Base-by-base conservation (phyloP, 495 filamentous ascomycete genomes). In the Hamigera avellanea region DNA sequence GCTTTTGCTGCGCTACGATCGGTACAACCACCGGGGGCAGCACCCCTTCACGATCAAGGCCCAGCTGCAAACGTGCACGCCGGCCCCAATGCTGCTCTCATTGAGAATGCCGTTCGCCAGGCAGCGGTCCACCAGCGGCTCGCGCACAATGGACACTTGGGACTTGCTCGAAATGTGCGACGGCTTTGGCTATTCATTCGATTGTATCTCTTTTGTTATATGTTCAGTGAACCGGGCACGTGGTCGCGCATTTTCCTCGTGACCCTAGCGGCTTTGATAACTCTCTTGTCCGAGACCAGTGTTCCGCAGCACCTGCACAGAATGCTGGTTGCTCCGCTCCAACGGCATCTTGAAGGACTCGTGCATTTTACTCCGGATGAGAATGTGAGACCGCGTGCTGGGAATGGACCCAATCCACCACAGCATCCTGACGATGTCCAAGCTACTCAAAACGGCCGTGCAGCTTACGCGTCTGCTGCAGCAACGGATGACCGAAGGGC, bases 161-260 rank as follows among this genome's bases (percentile, higher is more conserved):
- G 67, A 25, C 26, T 74, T 12, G 72, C 64, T 12, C 71, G 70
- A 31, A 41, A 67, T 26, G 59, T 74, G 46, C 62, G 77, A 34
- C 70, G 75, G 15, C 49, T 91, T 14, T 93, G 85, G 85, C 68
- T 91, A 13, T 59, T 91, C n/a, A 57, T 85, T 31, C 75, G 85
- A 19, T 56, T 95, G 14, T 72, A 76, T 29, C 69, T 78, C 33
- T 84, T 93, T 56, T 73, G 84, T 25, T 89, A 81, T 63, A 75
- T 86, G 55, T 82, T 89, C 42, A 82, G 80, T 13, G 73, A 76
- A 6, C 73, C 75, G n/a, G 73, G 76, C 18, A 72, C 78, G 29
- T 87, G 79, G 79, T 70, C 72, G 6, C 73, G 84, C 23, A 76
- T 74, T 43, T 39, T 83, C 12, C 70, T 81, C 18, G 66, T 89